These are phyloP conservation scores for Amphirosellinia nigrospora DNA, from an alignment of 495 filamentous ascomycete species.

Conservation along the genomic window DNA sequence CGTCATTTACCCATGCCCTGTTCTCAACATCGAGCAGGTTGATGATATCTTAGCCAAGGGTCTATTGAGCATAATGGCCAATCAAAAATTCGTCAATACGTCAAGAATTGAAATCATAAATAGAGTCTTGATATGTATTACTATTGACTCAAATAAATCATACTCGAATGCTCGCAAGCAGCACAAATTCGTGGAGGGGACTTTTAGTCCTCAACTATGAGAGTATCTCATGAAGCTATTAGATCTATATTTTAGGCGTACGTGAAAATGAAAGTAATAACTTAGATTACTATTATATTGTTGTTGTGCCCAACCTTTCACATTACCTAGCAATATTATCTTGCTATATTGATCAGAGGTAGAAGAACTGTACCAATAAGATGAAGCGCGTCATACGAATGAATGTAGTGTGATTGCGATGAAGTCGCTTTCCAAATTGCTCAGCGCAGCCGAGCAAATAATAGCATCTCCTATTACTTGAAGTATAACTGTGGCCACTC, in stretches of 20 bases:
- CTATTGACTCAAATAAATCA: background rate
- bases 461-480: background rate
- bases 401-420: too few species aligned
- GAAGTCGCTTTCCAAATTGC: background rate
- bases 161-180: background rate
- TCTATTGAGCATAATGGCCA: background rate
- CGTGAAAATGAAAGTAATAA: background rate
- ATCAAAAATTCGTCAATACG: background rate
- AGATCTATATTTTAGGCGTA: background rate
- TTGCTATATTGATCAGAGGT: background rate
- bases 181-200: background rate
- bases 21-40: background rate
- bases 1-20: background rate
- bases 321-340: background rate
- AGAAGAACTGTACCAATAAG: background rate
- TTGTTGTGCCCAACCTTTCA: too few species aligned
- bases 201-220: background rate
- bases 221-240: background rate
- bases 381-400: background rate
- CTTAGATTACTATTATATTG: background rate
- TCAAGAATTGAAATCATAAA: background rate
- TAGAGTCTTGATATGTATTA: background rate
- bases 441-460: conserved; percentile 1
- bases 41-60: background rate
- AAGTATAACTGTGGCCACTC: background rate